Evolutionary conservation across 164 flowering plant genomes (phyloP).

Genomic region (Echeveria elegans): DNA sequence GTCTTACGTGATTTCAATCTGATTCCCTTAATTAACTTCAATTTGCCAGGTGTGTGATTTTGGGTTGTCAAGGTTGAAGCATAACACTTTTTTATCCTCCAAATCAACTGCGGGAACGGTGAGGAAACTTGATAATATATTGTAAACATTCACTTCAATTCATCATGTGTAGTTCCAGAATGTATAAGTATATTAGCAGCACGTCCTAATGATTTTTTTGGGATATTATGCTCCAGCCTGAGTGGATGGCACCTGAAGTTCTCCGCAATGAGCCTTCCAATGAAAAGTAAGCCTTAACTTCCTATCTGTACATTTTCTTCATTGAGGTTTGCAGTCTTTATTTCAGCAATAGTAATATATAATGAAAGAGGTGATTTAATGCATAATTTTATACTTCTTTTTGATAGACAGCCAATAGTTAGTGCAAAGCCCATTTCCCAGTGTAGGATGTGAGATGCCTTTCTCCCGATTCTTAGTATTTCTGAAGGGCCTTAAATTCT

Average conservation of each 20-base stretch:
- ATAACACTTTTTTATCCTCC: constrained; percentile 89
- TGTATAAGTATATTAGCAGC: background rate
- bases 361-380: background rate
- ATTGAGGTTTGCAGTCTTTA: background rate
- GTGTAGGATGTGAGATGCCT: too few relatives aligned
- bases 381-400: background rate
- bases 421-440: background rate
- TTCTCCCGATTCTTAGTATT: too few relatives aligned
- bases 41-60: constrained; percentile 82
- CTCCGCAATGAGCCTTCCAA: constrained; percentile 50
- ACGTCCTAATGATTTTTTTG: background rate
- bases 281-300: constrained; percentile 64
- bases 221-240: constrained; percentile 48
- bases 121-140: constrained; percentile 18
- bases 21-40: background rate
- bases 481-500: too few relatives aligned
- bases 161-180: background rate
- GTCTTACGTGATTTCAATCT: background rate
- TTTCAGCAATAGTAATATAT: background rate
- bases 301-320: background rate
- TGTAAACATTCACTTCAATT: background rate
- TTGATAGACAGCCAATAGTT: background rate
- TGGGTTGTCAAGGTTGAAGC: constrained; percentile 96
- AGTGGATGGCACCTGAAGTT: constrained; percentile 99
- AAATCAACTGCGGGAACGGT: constrained; percentile 99